A percentile compares a stretch with the other conserved stretches of the same genome.
Evolutionary conservation across 2,329 filamentous ascomycete species (phyloP).

Genomic region (Ophiocordyceps polyrhachis-furcata): DNA sequence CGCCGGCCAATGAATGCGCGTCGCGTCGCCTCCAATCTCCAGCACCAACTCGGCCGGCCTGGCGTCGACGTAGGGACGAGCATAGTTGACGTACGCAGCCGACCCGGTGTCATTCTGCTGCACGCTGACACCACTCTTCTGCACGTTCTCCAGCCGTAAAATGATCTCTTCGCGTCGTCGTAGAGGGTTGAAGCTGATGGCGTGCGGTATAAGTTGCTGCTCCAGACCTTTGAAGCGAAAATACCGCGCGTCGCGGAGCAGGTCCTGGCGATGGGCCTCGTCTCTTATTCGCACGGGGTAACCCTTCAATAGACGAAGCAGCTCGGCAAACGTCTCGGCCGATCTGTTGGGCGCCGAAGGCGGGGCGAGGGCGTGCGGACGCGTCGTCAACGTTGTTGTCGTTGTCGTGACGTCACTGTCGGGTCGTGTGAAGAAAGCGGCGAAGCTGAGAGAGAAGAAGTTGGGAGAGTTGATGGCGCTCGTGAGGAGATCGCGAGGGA

Average conservation of each 20-base stretch:
- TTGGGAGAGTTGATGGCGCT: constrained; percentile 82
- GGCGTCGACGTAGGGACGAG: constrained; percentile 72
- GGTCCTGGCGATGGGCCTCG: constrained; percentile 55
- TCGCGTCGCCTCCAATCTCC: constrained; percentile 55
- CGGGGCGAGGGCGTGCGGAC: constrained; percentile 71
- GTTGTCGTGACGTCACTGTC: constrained; percentile 59
- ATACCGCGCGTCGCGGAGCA: constrained; percentile 76
- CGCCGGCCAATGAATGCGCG: constrained; percentile 29
- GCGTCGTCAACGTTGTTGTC: constrained; percentile 43
- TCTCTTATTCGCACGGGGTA: constrained; percentile 63
- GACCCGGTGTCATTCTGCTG: constrained; percentile 19
- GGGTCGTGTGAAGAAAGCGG: constrained; percentile 66
- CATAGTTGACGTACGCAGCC: constrained; percentile 51
- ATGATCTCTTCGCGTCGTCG: constrained; percentile 55
- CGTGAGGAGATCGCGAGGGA: constrained; percentile 73
- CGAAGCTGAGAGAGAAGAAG: constrained; percentile 85
- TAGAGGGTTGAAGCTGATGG: constrained; percentile 55
- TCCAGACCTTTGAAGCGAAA: constrained; percentile 86
- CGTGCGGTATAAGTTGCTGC: constrained; percentile 64
- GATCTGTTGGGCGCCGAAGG: constrained; percentile 65
- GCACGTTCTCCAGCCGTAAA: constrained; percentile 68
- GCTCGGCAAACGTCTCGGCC: constrained; percentile 67
- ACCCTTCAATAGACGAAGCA: constrained; percentile 65
- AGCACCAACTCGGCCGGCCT: constrained; percentile 55
- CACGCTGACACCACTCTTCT: constrained; percentile 66